phyloP scores from a whole-genome alignment of 148 eudicot genomes.

The Rhododendron henanense region DNA sequence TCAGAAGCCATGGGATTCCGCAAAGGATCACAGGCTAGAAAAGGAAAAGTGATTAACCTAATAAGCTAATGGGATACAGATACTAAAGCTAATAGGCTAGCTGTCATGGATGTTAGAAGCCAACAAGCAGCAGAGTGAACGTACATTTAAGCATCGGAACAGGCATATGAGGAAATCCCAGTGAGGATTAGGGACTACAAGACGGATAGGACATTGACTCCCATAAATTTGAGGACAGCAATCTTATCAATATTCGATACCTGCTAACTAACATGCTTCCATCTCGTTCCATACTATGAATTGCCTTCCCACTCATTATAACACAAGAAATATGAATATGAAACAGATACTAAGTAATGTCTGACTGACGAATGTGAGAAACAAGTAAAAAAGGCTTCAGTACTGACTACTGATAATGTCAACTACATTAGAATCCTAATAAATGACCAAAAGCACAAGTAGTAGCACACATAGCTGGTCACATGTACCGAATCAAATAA shows the following conservation, averaged over 20 bases:
- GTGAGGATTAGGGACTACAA: no score
- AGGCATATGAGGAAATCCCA: not conserved
- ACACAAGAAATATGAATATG: not conserved
- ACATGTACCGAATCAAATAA: not conserved
- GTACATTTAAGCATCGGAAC: not conserved
- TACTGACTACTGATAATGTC: not conserved
- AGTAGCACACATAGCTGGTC: not conserved
- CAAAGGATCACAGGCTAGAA: not conserved
- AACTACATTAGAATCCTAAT: not conserved
- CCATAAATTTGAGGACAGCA: not conserved
- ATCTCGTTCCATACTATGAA: not conserved
- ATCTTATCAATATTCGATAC: not conserved
- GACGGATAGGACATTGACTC: no score
- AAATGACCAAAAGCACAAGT: not conserved
- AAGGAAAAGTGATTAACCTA: not conserved
- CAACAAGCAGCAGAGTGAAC: not conserved
- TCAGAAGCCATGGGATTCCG: no score
- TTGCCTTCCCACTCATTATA: not conserved
- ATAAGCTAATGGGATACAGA: not conserved
- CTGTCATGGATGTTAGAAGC: not conserved
- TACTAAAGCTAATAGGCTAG: conserved; percentile 2
- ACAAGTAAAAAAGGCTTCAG: not conserved
- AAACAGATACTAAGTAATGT: not conserved
- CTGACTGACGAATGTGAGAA: no score
- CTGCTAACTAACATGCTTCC: not conserved